phyloP scores from a whole-genome alignment of 2,329 filamentous ascomycete species.

The Pseudogymnoascus sp. region DNA sequence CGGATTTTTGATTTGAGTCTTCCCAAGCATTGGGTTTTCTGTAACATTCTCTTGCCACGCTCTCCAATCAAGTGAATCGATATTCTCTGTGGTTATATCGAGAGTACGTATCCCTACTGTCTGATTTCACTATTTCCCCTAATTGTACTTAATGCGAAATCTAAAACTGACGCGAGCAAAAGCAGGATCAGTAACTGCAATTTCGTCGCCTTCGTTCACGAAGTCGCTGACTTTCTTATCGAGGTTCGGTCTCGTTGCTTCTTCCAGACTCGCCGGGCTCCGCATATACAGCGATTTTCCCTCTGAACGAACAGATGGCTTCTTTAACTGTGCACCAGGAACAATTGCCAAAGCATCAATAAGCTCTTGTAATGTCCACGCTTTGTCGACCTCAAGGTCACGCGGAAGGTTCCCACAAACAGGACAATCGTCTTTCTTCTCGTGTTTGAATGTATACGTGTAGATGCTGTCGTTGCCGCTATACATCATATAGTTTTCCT shows the following conservation, averaged over 20 bases:
- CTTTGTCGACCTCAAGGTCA: constrained; percentile 62
- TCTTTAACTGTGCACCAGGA: constrained; percentile 88
- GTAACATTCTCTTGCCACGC: background rate
- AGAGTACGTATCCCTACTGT: background rate
- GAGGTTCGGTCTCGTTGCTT: constrained; percentile 77
- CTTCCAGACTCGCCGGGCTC: constrained; percentile 69
- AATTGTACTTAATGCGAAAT: constrained; percentile 25
- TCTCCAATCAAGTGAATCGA: background rate
- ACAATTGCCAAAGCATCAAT: constrained; percentile 74
- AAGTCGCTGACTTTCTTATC: constrained; percentile 69
- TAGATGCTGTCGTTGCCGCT: constrained; percentile 93
- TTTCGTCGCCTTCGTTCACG: constrained; percentile 72
- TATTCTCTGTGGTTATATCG: background rate
- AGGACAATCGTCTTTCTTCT: constrained; percentile 89
- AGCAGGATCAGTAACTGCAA: constrained; percentile 88
- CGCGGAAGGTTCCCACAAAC: constrained; percentile 83
- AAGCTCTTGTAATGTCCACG: constrained; percentile 70
- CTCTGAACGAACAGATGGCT: constrained; percentile 72
- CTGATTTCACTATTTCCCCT: background rate
- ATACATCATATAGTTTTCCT: constrained; percentile 98
- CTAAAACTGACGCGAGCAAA: constrained; percentile 46
- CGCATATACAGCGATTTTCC: constrained; percentile 87
- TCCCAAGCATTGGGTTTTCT: background rate
- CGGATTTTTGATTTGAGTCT: background rate
- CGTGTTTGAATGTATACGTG: constrained; percentile 93